phyloP scores from a whole-genome alignment of 2,329 filamentous ascomycete species.

The Zopfia rhizophila region DNA sequence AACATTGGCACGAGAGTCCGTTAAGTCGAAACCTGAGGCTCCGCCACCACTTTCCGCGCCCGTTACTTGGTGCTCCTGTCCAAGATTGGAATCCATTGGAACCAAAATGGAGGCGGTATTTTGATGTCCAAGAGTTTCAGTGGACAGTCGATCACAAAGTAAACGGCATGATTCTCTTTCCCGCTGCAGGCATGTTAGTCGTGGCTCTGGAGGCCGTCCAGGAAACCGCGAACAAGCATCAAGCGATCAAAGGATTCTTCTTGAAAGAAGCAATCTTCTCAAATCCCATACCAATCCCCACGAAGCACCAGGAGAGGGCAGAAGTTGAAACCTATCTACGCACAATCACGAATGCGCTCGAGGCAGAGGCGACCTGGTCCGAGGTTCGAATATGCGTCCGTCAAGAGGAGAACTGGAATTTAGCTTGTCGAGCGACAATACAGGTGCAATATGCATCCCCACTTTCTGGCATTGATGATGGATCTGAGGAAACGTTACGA shows the following conservation, averaged over 20 bases:
- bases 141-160: conserved; percentile 39
- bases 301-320: not conserved
- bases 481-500: not conserved
- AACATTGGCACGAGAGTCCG: no score
- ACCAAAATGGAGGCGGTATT: no score
- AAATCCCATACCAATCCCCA: conserved; percentile 1
- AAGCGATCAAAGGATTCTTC: not conserved
- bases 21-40: no score
- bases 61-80: no score
- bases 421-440: not conserved
- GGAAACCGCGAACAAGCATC: no score
- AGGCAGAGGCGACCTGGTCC: not conserved
- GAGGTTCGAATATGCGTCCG: conserved; percentile 2
- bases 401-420: not conserved
- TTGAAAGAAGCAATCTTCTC: conserved; percentile 7
- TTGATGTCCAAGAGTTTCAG: conserved; percentile 25
- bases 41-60: no score
- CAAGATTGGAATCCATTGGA: no score
- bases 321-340: conserved; percentile 5
- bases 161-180: conserved; percentile 36
- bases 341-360: not conserved
- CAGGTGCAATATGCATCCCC: not conserved
- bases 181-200: conserved; percentile 44
- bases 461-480: no score
- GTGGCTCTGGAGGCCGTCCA: conserved; percentile 46